Percentiles rank a stretch among this genome's conserved stretches.
phyloP scores from a whole-genome alignment of 2,329 filamentous ascomycete genomes.

The Dactylellina drechsleri region DNA sequence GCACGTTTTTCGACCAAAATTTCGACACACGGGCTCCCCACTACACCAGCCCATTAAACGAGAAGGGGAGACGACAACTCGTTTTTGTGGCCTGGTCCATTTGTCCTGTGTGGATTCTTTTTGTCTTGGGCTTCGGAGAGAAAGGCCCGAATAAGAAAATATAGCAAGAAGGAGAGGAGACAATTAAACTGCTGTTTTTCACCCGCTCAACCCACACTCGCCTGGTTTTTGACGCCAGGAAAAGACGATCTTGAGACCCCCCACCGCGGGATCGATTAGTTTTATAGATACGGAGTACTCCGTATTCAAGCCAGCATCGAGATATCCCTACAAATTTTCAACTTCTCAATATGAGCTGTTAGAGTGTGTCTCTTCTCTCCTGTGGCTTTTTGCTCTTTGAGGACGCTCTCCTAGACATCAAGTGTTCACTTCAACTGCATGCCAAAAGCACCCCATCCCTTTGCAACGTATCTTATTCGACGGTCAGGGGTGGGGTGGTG shows the following conservation, averaged over 20 bases:
- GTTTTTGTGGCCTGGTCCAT: conserved; percentile 21
- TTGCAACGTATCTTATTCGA: conserved; percentile 42
- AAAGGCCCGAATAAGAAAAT: conserved; percentile 54
- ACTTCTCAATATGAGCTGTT: too few species aligned
- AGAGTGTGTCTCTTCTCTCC: background rate
- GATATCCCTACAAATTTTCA: too few species aligned
- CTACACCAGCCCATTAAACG: conserved; percentile 28
- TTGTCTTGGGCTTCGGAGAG: conserved; percentile 46
- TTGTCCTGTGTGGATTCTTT: background rate
- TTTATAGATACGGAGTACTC: too few species aligned
- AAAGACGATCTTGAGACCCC: conserved; percentile 13
- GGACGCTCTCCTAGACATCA: too few species aligned
- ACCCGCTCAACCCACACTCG: conserved; percentile 12
- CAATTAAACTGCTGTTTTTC: conserved; percentile 32
- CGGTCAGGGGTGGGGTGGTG: conserved; percentile 49
- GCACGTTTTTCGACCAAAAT: conserved; percentile 25
- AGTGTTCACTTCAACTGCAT: conserved; percentile 11
- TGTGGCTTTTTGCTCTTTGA: background rate
- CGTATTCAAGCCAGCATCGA: too few species aligned
- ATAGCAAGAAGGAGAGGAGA: conserved; percentile 51
- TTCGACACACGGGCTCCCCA: conserved; percentile 28
- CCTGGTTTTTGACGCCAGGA: conserved; percentile 10
- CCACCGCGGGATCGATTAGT: conserved; percentile 2
- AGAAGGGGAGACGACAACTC: conserved; percentile 17
- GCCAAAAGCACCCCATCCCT: conserved; percentile 15